Evolutionary conservation across 202 grass and related monocot genomes (phyloP).

Genomic region (Elaeis oleifera): DNA sequence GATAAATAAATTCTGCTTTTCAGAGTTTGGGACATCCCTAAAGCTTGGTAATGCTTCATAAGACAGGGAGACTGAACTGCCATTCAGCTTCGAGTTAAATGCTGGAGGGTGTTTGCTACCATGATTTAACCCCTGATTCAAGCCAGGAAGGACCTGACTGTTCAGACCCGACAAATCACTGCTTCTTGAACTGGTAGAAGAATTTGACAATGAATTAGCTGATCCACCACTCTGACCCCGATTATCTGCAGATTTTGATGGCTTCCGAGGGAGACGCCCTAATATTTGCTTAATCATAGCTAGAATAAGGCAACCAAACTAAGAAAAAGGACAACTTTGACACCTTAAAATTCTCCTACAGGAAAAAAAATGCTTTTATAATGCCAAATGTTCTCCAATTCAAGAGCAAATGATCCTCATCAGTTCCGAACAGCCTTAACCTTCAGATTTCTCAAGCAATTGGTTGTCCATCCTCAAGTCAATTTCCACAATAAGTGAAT

Average conservation of each 20-base stretch:
- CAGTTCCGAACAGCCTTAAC: neutral
- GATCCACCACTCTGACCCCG: slow-evolving; percentile 2
- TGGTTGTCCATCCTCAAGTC: too few species aligned
- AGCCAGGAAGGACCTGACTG: neutral
- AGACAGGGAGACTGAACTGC: neutral
- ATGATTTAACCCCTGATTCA: slow-evolving; percentile 11
- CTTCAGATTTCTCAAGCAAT: too few species aligned
- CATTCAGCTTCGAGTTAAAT: slow-evolving; percentile 4
- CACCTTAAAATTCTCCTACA: neutral
- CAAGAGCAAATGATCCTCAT: neutral
- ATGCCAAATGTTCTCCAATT: neutral
- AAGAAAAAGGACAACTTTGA: neutral
- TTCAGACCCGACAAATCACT: neutral
- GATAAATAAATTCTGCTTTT: slow-evolving; percentile 70
- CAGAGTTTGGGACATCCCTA: slow-evolving; percentile 71
- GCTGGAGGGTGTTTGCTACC: slow-evolving; percentile 5
- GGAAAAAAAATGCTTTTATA: neutral
- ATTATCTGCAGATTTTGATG: slow-evolving; percentile 11
- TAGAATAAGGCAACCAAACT: neutral
- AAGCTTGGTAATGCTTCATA: slow-evolving; percentile 31
- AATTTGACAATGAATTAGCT: neutral
- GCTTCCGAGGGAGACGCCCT: slow-evolving; percentile 14
- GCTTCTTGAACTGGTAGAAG: slow-evolving; percentile 9
- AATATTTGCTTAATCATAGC: slow-evolving; percentile 23
- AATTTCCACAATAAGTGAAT: too few species aligned